A percentile compares a stretch with the other conserved stretches of the same genome.
These are phyloP conservation scores for Pyrenula massariospora DNA, from an alignment of 495 filamentous ascomycete genomes.

Conservation along the genomic window DNA sequence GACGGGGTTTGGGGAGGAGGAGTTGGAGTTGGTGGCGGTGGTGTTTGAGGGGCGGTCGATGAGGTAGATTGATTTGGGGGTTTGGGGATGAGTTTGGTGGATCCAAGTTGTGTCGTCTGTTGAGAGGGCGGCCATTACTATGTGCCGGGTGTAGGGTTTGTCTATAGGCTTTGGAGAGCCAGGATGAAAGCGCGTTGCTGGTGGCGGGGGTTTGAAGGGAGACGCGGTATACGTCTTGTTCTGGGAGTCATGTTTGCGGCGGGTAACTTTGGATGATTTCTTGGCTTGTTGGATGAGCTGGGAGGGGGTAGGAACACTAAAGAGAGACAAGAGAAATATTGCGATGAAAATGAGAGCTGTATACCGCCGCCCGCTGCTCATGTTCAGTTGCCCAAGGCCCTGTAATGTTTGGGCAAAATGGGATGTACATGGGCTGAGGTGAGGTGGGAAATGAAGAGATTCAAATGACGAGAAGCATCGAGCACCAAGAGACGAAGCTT, in stretches of 20 bases:
- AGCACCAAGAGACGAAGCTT: too few relatives aligned
- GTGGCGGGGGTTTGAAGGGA: neutral
- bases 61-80: conserved; percentile 34
- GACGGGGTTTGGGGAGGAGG: conserved; percentile 16
- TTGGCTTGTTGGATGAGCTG: neutral
- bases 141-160: conserved; percentile 29
- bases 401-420: neutral
- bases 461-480: neutral
- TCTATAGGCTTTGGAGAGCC: conserved; percentile 30
- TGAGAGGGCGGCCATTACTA: conserved; percentile 49
- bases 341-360: neutral
- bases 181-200: conserved; percentile 19
- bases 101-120: conserved; percentile 53
- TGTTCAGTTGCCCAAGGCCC: neutral
- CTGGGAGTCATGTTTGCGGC: neutral
- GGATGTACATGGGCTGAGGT: neutral
- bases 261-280: neutral
- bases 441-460: neutral
- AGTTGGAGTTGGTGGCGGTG: conserved; percentile 28
- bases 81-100: conserved; percentile 20
- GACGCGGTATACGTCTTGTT: neutral
- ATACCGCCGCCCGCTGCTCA: neutral
- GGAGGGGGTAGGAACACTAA: neutral
- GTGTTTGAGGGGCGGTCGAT: conserved; percentile 49
- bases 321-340: neutral